Conservation (phyloP, 345 rosid genomes). For the Populus simonii region DNA sequence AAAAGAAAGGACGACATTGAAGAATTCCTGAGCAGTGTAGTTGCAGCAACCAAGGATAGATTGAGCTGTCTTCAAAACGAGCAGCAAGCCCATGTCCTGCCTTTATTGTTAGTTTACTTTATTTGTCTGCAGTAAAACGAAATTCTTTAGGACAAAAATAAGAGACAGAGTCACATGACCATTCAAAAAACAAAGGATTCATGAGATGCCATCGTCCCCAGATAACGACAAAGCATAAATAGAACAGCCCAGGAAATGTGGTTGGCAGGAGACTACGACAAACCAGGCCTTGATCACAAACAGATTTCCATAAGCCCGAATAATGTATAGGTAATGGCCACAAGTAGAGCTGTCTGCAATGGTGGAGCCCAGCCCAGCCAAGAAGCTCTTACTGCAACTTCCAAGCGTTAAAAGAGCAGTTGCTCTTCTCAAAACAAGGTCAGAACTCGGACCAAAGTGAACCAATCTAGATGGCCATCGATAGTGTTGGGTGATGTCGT, state of each 20-base stretch:
- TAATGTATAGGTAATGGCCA: not conserved
- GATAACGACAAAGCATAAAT: not conserved
- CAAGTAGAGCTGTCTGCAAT: too few relatives aligned
- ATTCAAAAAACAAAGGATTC: not conserved
- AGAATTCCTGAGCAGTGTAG: not conserved
- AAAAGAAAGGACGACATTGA: not conserved
- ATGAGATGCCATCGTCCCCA: not conserved
- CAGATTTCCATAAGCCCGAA: not conserved
- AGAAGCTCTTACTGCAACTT: not conserved
- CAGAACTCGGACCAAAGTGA: not conserved
- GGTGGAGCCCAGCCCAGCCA: not conserved
- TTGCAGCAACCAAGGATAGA: not conserved
- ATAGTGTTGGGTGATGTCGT: not conserved
- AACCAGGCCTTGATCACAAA: not conserved
- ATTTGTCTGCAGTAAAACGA: not conserved
- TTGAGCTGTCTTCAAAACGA: conserved; percentile 2
- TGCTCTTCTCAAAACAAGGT: not conserved
- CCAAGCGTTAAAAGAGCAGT: not conserved
- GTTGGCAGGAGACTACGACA: not conserved
- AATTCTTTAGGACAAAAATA: not conserved
- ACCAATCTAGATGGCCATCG: not conserved
- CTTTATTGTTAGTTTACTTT: not conserved
- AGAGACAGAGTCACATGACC: not conserved
- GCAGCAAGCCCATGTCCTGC: conserved; percentile 1
- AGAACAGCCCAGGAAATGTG: not conserved